These are phyloP conservation scores for Ascocoryne sarcoides DNA, from an alignment of 2,329 filamentous ascomycete genomes.

Conservation along the genomic window DNA sequence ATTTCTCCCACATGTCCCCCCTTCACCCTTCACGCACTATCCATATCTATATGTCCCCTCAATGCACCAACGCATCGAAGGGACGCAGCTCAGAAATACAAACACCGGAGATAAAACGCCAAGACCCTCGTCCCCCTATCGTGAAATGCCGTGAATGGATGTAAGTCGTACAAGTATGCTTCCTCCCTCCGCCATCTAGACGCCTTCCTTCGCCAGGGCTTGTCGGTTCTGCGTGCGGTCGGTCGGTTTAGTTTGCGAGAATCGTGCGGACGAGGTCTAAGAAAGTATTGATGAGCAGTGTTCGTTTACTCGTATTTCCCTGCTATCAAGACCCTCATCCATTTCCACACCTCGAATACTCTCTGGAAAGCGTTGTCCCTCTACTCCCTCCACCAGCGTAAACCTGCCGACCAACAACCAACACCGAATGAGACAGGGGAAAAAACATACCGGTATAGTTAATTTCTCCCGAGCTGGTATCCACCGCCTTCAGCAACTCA, in stretches of 20 bases:
- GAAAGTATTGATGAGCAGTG: no score
- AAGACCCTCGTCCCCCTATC: conserved; percentile 12
- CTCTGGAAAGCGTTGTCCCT: no score
- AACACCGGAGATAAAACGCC: no score
- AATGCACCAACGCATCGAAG: no score
- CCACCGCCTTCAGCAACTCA: conserved; percentile 95
- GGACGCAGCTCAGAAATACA: no score
- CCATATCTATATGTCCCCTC: no score
- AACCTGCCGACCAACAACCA: not conserved
- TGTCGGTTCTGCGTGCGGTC: no score
- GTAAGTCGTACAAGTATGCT: conserved; percentile 16
- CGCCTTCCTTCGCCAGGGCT: no score
- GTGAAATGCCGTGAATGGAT: conserved; percentile 13
- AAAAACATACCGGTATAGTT: conserved; percentile 77
- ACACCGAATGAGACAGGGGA: not conserved
- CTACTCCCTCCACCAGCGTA: not conserved
- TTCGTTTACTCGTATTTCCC: no score
- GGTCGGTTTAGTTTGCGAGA: conserved; percentile 69
- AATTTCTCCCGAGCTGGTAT: conserved; percentile 91
- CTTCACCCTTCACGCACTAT: no score
- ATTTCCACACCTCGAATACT: not conserved
- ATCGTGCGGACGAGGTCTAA: conserved; percentile 83
- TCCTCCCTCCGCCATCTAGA: conserved; percentile 9
- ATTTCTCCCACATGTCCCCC: no score
- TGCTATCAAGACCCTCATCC: conserved; percentile 8